Base-by-base conservation (phyloP, 1,284 basidiomycete species). In the Vanrija humicola region DNA sequence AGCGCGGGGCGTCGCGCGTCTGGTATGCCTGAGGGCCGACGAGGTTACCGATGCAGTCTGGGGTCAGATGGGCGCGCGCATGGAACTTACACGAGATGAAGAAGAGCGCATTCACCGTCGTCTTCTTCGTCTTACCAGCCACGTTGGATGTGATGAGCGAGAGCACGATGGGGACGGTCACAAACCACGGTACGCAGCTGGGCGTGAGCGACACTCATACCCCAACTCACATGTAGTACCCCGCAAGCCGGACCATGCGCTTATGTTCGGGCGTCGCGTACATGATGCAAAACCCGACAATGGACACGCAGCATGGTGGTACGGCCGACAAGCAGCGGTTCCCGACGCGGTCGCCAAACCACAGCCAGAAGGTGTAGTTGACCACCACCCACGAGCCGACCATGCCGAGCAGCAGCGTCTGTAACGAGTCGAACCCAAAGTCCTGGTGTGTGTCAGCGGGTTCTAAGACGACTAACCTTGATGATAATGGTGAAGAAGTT, bases 401-500 rank as follows among this genome's bases (percentile, higher is more conserved):
- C 45, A 61, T 58, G 25, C 45, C 49, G 44, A 61, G 49, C 5
- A 67, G 52, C 15, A 64, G 56, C 1, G 56, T 52, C 18, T 62
- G 38, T 8, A 42, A 45, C 3, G 56, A 18, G 1, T 48, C 21
- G 43, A 55, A 59, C 5, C 65, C 65, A 6, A 67, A 55, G 18
- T 58, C 59, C 28, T 28, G 28, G 28, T 28, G 28, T 3, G 28
- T 2, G 28, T 28, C 28, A 28, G 28, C 28, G 10, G 7, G 6
- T 10, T 10, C 7, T 28, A 1, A 28, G 3, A 6, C 28, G 28
- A 28, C 28, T 10, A 3, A 28, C 65, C 10, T 50, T 25, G 21
- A 67, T 57, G 19, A 64, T 46, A 29, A 65, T 54, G 9, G 61
- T 59, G 43, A 55, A 63, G 52, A 64, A 66, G 52, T 61, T 71